Percentiles rank a stretch among this genome's conserved stretches.
Conservation (phyloP, 2,329 filamentous ascomycete genomes). For the Lomentospora prolificans region DNA sequence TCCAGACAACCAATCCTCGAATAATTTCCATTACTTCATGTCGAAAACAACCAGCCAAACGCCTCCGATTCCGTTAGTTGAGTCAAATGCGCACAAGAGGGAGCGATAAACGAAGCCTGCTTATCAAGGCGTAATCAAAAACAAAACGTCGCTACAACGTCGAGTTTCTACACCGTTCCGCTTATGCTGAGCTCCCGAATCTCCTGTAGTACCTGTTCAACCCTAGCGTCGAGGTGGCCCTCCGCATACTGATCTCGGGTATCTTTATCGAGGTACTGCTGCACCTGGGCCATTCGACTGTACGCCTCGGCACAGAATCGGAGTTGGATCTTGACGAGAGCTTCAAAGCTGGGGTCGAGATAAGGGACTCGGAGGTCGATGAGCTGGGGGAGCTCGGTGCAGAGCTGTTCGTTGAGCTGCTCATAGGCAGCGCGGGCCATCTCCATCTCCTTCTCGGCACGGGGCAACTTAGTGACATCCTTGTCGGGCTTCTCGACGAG, state of each 20-base stretch:
- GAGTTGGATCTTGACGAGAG: conserved; percentile 95
- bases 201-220: conserved; percentile 93
- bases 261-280: conserved; percentile 93
- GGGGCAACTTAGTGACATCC: conserved; percentile 90
- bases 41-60: conserved; percentile 2
- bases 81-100: not conserved
- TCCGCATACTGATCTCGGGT: conserved; percentile 93
- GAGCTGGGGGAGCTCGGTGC: conserved; percentile 82
- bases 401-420: conserved; percentile 92
- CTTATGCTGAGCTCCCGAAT: conserved; percentile 94
- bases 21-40: not conserved
- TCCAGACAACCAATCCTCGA: not conserved
- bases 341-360: conserved; percentile 92
- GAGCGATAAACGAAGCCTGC: not conserved
- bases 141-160: not conserved
- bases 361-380: conserved; percentile 97
- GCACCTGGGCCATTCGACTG: conserved; percentile 95
- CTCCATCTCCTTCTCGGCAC: conserved; percentile 91
- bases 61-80: not conserved
- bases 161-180: conserved; percentile 45
- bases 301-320: conserved; percentile 98
- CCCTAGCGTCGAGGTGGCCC: conserved; percentile 79
- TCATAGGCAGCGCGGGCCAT: conserved; percentile 92
- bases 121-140: too few relatives aligned
- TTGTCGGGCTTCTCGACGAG: conserved; percentile 98